A percentile compares a stretch with the other conserved stretches of the same genome.
Evolutionary conservation across 345 rosid species (phyloP).

Genomic region (Populus nigra): DNA sequence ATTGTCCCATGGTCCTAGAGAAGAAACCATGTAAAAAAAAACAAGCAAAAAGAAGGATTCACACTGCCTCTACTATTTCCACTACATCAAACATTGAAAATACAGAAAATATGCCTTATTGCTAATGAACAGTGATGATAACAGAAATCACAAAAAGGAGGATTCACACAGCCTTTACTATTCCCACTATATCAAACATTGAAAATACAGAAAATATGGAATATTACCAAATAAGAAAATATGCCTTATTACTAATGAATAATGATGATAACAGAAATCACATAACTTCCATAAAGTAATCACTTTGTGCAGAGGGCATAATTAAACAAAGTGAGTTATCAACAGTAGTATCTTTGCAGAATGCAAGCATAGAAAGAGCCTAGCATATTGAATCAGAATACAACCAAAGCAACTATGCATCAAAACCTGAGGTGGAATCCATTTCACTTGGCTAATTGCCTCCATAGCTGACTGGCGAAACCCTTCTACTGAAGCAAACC

Average conservation of each 20-base stretch:
- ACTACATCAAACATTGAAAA: neutral
- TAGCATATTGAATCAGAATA: neutral
- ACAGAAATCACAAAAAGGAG: neutral
- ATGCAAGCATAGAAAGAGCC: neutral
- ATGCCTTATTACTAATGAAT: too few species aligned
- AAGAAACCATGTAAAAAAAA: neutral
- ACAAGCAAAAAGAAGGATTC: neutral
- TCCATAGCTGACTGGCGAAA: conserved; percentile 75
- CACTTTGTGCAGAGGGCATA: neutral
- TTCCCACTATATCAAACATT: neutral
- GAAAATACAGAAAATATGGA: too few species aligned
- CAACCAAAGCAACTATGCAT: conserved; percentile 13
- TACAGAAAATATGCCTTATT: too few species aligned
- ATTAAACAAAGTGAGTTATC: neutral
- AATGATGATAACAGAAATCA: too few species aligned
- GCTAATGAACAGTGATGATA: too few species aligned
- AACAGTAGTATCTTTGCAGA: neutral
- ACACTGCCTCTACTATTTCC: neutral
- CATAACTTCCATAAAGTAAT: too few species aligned
- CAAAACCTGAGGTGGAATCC: conserved; percentile 91
- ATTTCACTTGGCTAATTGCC: conserved; percentile 75
- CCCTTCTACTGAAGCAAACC: conserved; percentile 99
- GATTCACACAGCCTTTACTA: neutral
- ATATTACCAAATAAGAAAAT: too few species aligned
- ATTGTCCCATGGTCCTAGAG: neutral